Percentiles rank a stretch among this genome's conserved stretches.
Conservation (phyloP, 2,329 filamentous ascomycete genomes). For the Camillea tinctor region DNA sequence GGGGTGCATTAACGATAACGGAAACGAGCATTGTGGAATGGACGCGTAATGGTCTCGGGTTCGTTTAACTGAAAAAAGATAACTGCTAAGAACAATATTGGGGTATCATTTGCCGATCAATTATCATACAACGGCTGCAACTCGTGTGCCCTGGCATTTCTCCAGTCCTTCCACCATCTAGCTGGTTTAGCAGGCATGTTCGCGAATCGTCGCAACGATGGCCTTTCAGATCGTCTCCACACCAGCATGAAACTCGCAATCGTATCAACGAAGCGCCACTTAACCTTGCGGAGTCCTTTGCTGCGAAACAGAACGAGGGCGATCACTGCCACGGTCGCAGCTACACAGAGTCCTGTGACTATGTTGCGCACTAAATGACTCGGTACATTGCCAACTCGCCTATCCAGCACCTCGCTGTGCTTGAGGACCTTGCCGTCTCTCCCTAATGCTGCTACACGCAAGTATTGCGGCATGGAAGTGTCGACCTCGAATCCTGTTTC, state of each 20-base stretch:
- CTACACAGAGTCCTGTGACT: background rate
- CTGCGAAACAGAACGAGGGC: slow-evolving; percentile 5
- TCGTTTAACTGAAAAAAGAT: background rate
- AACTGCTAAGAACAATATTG: background rate
- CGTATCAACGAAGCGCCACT: slow-evolving; percentile 3
- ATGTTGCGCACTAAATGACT: slow-evolving; percentile 1
- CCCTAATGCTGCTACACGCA: slow-evolving; percentile 16
- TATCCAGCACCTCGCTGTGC: slow-evolving; percentile 13
- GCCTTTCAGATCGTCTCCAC: background rate
- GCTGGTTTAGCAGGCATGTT: background rate
- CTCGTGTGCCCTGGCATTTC: slow-evolving; percentile 14
- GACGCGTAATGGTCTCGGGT: background rate
- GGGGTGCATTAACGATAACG: too few relatives aligned
- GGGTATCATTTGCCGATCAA: background rate
- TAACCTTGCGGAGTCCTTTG: slow-evolving; percentile 7
- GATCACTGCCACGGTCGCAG: background rate
- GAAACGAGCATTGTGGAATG: background rate
- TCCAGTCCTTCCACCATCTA: slow-evolving; percentile 11
- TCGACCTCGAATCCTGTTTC: slow-evolving; percentile 12
- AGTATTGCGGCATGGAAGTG: slow-evolving; percentile 15
- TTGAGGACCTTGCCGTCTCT: slow-evolving; percentile 8
- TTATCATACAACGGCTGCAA: slow-evolving; percentile 15
- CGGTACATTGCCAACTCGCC: slow-evolving; percentile 7
- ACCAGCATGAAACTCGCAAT: background rate
- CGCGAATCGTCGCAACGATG: background rate